Base-by-base conservation (phyloP, 2,329 filamentous ascomycete species). In the Madurella mycetomatis region DNA sequence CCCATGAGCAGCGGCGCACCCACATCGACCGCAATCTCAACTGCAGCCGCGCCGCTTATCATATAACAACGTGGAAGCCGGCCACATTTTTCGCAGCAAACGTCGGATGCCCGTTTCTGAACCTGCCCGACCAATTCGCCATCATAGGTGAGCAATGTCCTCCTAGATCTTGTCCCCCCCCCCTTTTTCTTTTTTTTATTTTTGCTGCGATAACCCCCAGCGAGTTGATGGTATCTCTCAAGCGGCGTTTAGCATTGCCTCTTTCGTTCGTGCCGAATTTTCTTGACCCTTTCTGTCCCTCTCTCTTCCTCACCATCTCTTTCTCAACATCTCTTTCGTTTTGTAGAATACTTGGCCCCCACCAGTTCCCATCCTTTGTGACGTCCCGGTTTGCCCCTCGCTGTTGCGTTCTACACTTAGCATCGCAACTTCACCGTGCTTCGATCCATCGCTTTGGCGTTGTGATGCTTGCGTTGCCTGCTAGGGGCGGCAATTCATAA, bases 11-110 rank as follows among this genome's bases (percentile, higher is more conserved):
- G 49, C 49, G 16, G 46, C 49, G 46, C 49, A 37, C 13, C 34
- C 19, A 13, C 18, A n/a, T 46, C 43, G 34, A 54, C 55, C 50
- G 48, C 45, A 54, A 55, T 47, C 54, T 55, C 48, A 53, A 47
- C 45, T 37, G 41, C 44, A 32, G 32, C 44, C 16, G 31, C 16
- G 41, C 50, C 44, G 40, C 42, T 53, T 41, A 48, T 48, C 51
- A 48, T 57, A 52, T 54, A 51, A 57, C 47, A 51, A 54, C 47
- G 40, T 17, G 25, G 55, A 42, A 13, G 34, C 51, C 39, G 44
- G 55, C 47, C 47, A 54, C 47, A 45, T 40, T 42, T 49, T 25
- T 7, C 49, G 41, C 49, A n/a, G 41, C 44, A 46, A 46, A 52
- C 49, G 46, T 46, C 49, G 30, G 34, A 11, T 25, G 49, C 31